Percentiles rank a stretch among this genome's conserved stretches.
Evolutionary conservation across 2,329 filamentous ascomycete genomes (phyloP).

Genomic region (Fusarium tjaetaba): DNA sequence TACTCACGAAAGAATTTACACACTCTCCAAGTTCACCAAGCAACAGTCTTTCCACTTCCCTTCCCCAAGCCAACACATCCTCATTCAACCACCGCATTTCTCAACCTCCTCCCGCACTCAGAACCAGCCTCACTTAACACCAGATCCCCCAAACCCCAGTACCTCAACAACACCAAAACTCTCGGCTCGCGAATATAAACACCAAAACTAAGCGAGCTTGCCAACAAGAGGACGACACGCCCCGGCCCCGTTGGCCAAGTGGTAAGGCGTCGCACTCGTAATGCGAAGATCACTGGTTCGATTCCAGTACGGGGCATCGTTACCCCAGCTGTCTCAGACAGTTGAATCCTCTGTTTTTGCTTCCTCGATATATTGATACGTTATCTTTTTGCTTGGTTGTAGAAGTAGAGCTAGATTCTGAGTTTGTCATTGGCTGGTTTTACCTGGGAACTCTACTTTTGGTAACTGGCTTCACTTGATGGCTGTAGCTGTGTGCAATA

Average conservation of each 20-base stretch:
- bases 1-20: fast-evolving
- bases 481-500: no score
- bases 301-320: conserved; percentile 28
- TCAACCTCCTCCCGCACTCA: not conserved
- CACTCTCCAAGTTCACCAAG: not conserved
- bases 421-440: not conserved
- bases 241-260: conserved; percentile 37
- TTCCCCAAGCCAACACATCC: fast-evolving
- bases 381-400: not conserved
- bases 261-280: conserved; percentile 42
- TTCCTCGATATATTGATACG: fast-evolving
- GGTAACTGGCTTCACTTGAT: not conserved
- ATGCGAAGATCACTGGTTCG: conserved; percentile 39
- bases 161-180: not conserved
- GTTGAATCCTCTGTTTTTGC: conserved; percentile 7
- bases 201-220: not conserved
- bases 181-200: not conserved
- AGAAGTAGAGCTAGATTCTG: not conserved
- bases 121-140: not conserved
- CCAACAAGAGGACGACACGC: conserved; percentile 8
- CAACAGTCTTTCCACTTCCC: not conserved
- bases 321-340: conserved; percentile 6
- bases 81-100: fast-evolving
- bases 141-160: fast-evolving
- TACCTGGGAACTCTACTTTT: not conserved